Conservation (phyloP, 140 eudicot species). For the Flaveria floridana region DNA sequence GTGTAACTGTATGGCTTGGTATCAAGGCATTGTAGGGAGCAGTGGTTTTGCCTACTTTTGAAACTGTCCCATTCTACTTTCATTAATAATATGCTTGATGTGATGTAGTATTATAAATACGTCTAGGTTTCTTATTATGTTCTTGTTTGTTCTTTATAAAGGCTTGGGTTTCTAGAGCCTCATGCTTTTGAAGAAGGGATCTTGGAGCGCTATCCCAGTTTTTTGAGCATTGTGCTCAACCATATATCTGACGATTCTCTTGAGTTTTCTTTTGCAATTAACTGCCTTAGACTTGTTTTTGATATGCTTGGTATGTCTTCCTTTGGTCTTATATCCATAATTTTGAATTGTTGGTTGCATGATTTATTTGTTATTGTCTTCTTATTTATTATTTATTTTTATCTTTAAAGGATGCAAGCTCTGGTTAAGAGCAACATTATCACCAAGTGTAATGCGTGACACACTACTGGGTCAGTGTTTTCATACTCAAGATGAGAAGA, state of each 20-base stretch:
- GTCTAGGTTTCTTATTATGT: conserved; percentile 22
- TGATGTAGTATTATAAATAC: not conserved
- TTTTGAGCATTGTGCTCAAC: conserved; percentile 83
- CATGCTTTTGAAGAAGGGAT: conserved; percentile 97
- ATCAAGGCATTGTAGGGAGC: conserved; percentile 92
- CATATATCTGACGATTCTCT: conserved; percentile 85
- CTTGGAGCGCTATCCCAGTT: conserved; percentile 80
- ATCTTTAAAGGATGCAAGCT: conserved; percentile 73
- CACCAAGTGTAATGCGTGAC: conserved; percentile 93
- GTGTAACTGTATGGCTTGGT: conserved; percentile 88
- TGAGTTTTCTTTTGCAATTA: conserved; percentile 90
- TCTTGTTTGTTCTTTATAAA: conserved; percentile 36
- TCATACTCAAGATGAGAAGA: conserved; percentile 91
- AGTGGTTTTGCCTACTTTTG: conserved; percentile 29
- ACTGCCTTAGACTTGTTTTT: conserved; percentile 79
- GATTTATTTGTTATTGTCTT: conserved; percentile 8
- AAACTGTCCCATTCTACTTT: conserved; percentile 17
- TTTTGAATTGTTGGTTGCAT: conserved; percentile 13
- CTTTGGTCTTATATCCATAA: not conserved
- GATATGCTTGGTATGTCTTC: conserved; percentile 82
- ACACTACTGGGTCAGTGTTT: conserved; percentile 93
- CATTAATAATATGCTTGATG: conserved; percentile 15
- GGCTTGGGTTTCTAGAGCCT: conserved; percentile 96
- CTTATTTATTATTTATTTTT: not conserved
- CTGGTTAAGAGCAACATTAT: conserved; percentile 81